Evolutionary conservation across 305 asterid genomes (phyloP).

Genomic region (Fraxinus greggii): DNA sequence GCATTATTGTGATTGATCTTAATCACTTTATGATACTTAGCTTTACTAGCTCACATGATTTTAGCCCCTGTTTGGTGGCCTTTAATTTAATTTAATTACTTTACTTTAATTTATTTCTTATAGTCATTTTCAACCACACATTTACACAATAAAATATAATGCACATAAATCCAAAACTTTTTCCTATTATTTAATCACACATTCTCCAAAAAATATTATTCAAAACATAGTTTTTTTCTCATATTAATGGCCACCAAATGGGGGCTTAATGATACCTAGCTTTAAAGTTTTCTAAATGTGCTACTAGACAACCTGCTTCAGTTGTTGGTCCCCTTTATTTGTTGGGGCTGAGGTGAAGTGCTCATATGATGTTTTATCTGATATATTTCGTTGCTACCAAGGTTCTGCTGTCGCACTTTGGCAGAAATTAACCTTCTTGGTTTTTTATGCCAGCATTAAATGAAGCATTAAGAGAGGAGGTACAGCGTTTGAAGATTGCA

Average conservation of each 20-base stretch:
- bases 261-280: not conserved
- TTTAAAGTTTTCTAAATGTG: not conserved
- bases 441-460: conserved; percentile 56
- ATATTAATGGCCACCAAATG: too few relatives aligned
- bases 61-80: too few relatives aligned
- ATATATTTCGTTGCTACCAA: not conserved
- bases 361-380: not conserved
- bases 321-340: not conserved
- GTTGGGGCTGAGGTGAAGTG: not conserved
- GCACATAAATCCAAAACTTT: too few relatives aligned
- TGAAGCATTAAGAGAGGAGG: conserved; percentile 76
- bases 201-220: too few relatives aligned
- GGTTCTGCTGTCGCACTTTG: not conserved
- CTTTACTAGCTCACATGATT: not conserved
- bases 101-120: too few relatives aligned
- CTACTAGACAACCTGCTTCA: not conserved
- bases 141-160: too few relatives aligned
- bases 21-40: not conserved
- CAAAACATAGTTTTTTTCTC: too few relatives aligned
- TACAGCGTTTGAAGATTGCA: conserved; percentile 76
- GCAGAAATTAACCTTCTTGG: not conserved
- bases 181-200: too few relatives aligned
- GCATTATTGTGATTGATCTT: not conserved
- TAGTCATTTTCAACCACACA: too few relatives aligned
- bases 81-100: too few relatives aligned